Evolutionary conservation across 2,329 filamentous ascomycete species (phyloP).

Genomic region (Epichloe coenophiala): DNA sequence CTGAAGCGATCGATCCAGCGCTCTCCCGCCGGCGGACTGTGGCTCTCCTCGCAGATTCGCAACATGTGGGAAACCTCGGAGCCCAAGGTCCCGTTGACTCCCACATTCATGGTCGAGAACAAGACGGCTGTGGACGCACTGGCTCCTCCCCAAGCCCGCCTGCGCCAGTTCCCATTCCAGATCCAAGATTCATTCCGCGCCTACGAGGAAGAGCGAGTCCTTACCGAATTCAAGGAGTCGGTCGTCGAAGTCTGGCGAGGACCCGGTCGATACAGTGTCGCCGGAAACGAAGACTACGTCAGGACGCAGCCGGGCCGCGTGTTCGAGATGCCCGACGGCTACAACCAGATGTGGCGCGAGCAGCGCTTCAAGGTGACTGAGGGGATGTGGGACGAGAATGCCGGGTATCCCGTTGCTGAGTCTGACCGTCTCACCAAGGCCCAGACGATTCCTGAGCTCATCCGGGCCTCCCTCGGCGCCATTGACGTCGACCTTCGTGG

Average conservation of each 20-base stretch:
- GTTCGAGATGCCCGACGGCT: conserved; percentile 95
- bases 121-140: conserved; percentile 85
- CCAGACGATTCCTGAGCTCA: conserved; percentile 73
- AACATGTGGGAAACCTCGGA: conserved; percentile 59
- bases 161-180: conserved; percentile 53
- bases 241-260: conserved; percentile 90
- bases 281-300: conserved; percentile 64
- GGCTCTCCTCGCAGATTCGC: conserved; percentile 79
- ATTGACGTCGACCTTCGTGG: conserved; percentile 84
- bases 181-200: conserved; percentile 59
- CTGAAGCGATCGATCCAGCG: conserved; percentile 80
- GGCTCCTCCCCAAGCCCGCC: conserved; percentile 61
- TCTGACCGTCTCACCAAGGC: conserved; percentile 44
- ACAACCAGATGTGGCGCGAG: conserved; percentile 85
- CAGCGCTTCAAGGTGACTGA: conserved; percentile 81
- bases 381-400: conserved; percentile 79
- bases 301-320: conserved; percentile 64
- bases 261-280: conserved; percentile 50
- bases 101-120: conserved; percentile 76
- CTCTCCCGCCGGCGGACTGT: conserved; percentile 77
- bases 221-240: conserved; percentile 95
- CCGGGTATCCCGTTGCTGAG: conserved; percentile 43
- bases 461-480: conserved; percentile 61
- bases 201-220: conserved; percentile 81
- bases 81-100: conserved; percentile 59